Evolutionary conservation across 169 alveolate genomes (phyloP).

Genomic region (Cryptosporidium xiaoi): DNA sequence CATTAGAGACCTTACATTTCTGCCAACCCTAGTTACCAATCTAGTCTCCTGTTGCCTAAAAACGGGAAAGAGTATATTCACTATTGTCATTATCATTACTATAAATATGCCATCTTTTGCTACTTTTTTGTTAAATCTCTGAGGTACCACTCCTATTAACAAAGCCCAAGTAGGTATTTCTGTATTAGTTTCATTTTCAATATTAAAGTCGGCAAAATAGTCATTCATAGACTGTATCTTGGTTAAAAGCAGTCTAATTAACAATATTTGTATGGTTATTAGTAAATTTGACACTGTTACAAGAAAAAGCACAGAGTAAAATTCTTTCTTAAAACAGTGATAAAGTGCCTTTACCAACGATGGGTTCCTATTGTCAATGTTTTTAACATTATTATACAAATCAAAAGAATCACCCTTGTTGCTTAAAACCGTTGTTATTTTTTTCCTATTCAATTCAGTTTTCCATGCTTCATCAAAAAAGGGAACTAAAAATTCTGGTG

Average conservation of each 20-base stretch:
- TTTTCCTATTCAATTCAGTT: not conserved
- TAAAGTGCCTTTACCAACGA: conserved; percentile 22
- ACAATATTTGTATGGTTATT: conserved; percentile 1
- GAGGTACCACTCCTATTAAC: conserved; percentile 31
- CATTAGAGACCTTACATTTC: conserved; percentile 33
- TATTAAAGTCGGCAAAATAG: too few relatives aligned
- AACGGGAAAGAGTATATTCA: conserved; percentile 8
- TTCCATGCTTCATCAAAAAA: conserved; percentile 47
- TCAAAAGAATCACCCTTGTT: not conserved
- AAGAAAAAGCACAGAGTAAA: conserved; percentile 5
- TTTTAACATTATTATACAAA: not conserved
- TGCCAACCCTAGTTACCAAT: conserved; percentile 37
- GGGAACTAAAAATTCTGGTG: conserved; percentile 14
- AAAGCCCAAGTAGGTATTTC: conserved; percentile 33
- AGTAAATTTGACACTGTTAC: conserved; percentile 29
- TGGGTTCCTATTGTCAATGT: not conserved
- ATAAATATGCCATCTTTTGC: conserved; percentile 18
- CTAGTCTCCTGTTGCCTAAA: conserved; percentile 63
- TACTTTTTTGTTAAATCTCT: conserved; percentile 13
- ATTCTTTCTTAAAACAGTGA: conserved; percentile 35
- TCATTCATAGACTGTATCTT: conserved; percentile 22
- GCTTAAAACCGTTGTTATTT: not conserved
- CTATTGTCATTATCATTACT: conserved; percentile 14
- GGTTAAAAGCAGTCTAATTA: conserved; percentile 14
- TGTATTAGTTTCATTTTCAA: not conserved